These are phyloP conservation scores for Leccinellum albellum DNA, from an alignment of 768 basidiomycete species.

Conservation along the genomic window DNA sequence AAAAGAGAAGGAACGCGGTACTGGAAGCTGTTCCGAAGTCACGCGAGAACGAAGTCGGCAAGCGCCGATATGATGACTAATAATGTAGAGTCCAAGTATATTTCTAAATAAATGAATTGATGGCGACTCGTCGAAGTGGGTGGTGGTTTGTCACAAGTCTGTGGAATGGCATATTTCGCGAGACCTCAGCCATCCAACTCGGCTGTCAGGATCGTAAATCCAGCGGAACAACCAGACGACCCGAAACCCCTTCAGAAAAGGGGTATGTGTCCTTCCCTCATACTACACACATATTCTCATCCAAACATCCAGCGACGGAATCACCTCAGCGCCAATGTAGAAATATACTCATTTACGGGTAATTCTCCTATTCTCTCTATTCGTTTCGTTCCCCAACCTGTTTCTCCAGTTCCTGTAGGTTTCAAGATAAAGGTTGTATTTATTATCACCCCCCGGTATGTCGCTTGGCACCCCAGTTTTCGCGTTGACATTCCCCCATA, in stretches of 20 bases:
- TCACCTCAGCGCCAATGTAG: constrained; percentile 77
- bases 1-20: constrained; percentile 50
- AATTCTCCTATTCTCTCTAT: constrained; percentile 10
- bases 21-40: no score
- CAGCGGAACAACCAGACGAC: constrained; percentile 41
- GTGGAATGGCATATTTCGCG: constrained; percentile 64
- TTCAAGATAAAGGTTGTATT: constrained; percentile 79
- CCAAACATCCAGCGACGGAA: constrained; percentile 39
- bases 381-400: background rate
- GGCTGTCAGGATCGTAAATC: constrained; percentile 71
- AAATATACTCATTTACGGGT: constrained; percentile 93
- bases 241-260: constrained; percentile 46
- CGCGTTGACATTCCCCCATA: constrained; percentile 17
- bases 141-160: background rate
- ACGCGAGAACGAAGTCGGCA: no score
- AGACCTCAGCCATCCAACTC: constrained; percentile 54
- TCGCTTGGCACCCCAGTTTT: background rate
- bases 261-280: constrained; percentile 39
- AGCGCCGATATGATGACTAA: no score
- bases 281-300: background rate
- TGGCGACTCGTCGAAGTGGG: background rate
- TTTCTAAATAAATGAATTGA: constrained; percentile 5
- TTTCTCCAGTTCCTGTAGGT: constrained; percentile 67
- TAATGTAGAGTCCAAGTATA: background rate
- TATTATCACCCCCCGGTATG: constrained; percentile 76